These are phyloP conservation scores for Podospora conica DNA, from an alignment of 495 filamentous ascomycete species.

Conservation along the genomic window DNA sequence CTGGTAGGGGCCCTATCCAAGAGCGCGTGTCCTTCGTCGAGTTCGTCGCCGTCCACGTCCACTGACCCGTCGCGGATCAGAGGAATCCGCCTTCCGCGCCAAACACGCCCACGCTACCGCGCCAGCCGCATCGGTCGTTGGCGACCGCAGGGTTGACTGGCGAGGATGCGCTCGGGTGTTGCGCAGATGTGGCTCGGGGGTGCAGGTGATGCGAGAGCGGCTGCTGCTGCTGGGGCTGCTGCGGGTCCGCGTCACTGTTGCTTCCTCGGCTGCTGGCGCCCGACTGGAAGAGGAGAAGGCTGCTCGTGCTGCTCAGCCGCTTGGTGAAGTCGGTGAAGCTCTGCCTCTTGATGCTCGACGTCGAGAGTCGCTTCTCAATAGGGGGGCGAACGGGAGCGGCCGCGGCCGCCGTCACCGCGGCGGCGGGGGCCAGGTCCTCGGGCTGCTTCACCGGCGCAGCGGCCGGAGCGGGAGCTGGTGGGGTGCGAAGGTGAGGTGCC, in stretches of 20 bases:
- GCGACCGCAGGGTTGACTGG: conserved; percentile 9
- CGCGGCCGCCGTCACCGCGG: conserved; percentile 12
- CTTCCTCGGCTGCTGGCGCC: conserved; percentile 43
- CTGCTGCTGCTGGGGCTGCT: conserved; percentile 19
- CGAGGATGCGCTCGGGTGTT: conserved; percentile 10
- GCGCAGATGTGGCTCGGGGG: conserved; percentile 15
- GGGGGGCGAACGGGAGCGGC: conserved; percentile 10
- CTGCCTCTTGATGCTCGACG: conserved; percentile 40
- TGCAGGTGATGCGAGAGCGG: conserved; percentile 23
- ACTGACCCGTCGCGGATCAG: conserved; percentile 7
- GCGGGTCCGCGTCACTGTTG: conserved; percentile 33
- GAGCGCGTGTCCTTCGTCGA: not conserved
- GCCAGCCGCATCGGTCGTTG: conserved; percentile 34
- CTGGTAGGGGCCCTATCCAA: not conserved
- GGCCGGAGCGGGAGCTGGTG: not conserved
- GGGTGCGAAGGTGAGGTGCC: conserved; percentile 9
- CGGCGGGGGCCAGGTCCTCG: conserved; percentile 16
- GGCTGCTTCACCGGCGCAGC: not conserved
- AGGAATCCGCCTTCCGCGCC: conserved; percentile 39
- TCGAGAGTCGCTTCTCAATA: conserved; percentile 41
- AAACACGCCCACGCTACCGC: conserved; percentile 51
- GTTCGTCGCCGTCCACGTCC: not conserved
- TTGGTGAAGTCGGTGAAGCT: conserved; percentile 52
- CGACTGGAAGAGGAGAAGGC: conserved; percentile 45
- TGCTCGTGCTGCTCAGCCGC: conserved; percentile 47